Percentiles rank a stretch among this genome's conserved stretches.
phyloP scores from a whole-genome alignment of 164 flowering plant species.

The Berberis thunbergii region DNA sequence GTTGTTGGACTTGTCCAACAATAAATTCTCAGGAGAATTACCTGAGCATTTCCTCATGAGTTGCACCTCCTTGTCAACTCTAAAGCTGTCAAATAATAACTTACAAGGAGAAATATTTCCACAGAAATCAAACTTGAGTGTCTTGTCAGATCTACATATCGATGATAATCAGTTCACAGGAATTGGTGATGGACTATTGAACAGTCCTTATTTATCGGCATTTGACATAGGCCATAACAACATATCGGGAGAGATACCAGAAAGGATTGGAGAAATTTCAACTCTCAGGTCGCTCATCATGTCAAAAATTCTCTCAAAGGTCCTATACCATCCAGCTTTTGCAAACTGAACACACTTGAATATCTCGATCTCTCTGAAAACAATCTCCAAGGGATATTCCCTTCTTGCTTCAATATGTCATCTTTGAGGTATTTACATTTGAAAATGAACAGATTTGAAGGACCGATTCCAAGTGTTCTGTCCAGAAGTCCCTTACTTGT shows the following conservation, averaged over 20 bases:
- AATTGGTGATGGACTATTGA: background rate
- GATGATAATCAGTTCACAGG: conserved; percentile 4
- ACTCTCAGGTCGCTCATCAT: background rate
- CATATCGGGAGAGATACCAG: conserved; percentile 3
- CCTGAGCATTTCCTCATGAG: conserved; percentile 4
- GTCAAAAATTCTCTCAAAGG: conserved; percentile 2
- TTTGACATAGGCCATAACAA: conserved; percentile 4
- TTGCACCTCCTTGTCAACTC: background rate
- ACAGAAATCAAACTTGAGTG: background rate
- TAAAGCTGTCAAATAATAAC: conserved; percentile 13
- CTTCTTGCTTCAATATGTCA: conserved; percentile 3
- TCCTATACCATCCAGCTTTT: background rate
- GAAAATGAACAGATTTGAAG: background rate
- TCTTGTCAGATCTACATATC: background rate
- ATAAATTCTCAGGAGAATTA: conserved; percentile 14
- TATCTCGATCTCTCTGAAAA: background rate
- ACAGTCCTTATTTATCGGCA: background rate
- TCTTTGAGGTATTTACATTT: background rate
- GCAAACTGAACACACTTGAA: background rate
- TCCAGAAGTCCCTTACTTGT: background rate
- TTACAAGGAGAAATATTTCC: conserved; percentile 4
- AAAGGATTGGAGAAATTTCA: background rate
- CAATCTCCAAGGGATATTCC: background rate
- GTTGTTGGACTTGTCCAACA: conserved; percentile 14
- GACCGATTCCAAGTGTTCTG: background rate